These are phyloP conservation scores for Debaryomyces prosopidis DNA, from an alignment of 805 yeast genomes.

Conservation along the genomic window DNA sequence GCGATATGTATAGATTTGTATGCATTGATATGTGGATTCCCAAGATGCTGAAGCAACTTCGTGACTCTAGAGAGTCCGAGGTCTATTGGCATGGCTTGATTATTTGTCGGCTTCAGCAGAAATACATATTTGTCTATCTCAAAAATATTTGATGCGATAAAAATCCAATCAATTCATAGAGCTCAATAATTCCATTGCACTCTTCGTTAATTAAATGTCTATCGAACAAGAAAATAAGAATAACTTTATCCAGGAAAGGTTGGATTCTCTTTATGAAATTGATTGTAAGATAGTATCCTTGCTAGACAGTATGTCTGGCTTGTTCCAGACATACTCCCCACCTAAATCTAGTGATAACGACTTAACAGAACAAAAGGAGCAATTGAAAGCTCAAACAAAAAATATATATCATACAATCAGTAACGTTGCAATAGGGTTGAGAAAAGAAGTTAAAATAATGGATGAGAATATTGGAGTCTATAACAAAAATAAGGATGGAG, in stretches of 20 bases:
- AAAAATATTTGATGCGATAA: background rate
- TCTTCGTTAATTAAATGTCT: background rate
- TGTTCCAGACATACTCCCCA: conserved; percentile 44
- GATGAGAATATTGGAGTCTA: conserved; percentile 58
- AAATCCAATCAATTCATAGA: background rate
- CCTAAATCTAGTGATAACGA: conserved; percentile 22
- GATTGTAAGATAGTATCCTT: conserved; percentile 55
- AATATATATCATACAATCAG: conserved; percentile 57
- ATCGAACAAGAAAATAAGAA: conserved; percentile 14
- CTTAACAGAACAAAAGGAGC: conserved; percentile 27
- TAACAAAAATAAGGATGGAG: conserved; percentile 42
- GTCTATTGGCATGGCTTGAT: conserved; percentile 44
- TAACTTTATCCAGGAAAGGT: conserved; percentile 48
- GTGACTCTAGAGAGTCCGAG: conserved; percentile 36
- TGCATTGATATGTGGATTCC: conserved; percentile 61
- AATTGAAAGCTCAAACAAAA: conserved; percentile 45
- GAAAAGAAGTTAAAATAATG: conserved; percentile 66
- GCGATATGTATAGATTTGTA: conserved; percentile 84
- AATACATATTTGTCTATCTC: background rate
- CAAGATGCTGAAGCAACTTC: conserved; percentile 43
- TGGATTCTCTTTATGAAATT: conserved; percentile 52
- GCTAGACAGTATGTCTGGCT: conserved; percentile 48
- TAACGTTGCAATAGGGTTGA: conserved; percentile 54
- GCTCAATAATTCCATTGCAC: background rate
- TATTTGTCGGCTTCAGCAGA: too few relatives aligned